A percentile compares a stretch with the other conserved stretches of the same genome.
Evolutionary conservation across 345 rosid species (phyloP).

Genomic region (Lumnitzera racemosa): DNA sequence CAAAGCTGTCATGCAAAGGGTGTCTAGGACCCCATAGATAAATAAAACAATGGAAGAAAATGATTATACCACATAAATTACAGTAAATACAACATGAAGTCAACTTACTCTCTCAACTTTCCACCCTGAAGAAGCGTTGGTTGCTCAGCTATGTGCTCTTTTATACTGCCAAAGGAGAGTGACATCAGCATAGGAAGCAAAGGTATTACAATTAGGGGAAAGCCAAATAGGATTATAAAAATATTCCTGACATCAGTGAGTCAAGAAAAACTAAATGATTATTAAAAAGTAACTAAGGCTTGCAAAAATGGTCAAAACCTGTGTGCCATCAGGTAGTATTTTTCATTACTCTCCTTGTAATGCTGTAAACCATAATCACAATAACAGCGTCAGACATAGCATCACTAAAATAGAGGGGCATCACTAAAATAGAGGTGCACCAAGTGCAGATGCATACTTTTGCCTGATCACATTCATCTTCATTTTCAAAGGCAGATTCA

Average conservation of each 20-base stretch:
- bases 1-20: too few species aligned
- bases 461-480: constrained; percentile 85
- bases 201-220: background rate
- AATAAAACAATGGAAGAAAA: too few species aligned
- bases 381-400: background rate
- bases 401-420: background rate
- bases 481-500: constrained; percentile 60
- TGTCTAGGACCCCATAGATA: too few species aligned
- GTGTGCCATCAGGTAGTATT: constrained; percentile 94
- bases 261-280: background rate
- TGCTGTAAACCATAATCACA: constrained; percentile 45
- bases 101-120: constrained; percentile 84
- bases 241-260: constrained; percentile 4
- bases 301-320: constrained; percentile 35
- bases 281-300: background rate
- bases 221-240: background rate
- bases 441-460: constrained; percentile 47
- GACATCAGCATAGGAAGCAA: background rate
- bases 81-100: background rate
- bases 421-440: background rate
- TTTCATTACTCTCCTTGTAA: constrained; percentile 90
- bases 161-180: constrained; percentile 49
- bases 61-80: too few species aligned
- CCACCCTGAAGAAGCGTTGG: constrained; percentile 68
- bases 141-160: constrained; percentile 80